Evolutionary conservation across 2,329 filamentous ascomycete species (phyloP).

Genomic region (Fusarium lyarnte): DNA sequence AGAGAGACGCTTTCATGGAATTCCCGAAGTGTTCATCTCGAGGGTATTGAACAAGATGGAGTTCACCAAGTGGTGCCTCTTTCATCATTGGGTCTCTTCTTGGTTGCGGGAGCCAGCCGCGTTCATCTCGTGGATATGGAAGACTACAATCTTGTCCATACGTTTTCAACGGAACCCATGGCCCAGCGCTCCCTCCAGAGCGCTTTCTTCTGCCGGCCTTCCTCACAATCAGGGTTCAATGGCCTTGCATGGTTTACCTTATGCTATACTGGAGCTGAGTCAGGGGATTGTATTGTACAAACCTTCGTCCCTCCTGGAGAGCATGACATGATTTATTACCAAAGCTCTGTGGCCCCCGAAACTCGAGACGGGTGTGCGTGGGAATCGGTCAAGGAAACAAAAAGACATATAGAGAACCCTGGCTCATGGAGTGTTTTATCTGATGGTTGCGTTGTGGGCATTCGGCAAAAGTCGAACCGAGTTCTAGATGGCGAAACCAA

Average conservation of each 20-base stretch:
- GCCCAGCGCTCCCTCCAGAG: conserved; percentile 68
- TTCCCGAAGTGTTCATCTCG: conserved; percentile 55
- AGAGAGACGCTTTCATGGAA: conserved; percentile 58
- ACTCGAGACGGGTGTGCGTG: conserved; percentile 60
- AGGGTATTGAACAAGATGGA: conserved; percentile 58
- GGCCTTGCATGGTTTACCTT: conserved; percentile 72
- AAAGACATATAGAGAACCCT: conserved; percentile 66
- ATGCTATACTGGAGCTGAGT: conserved; percentile 68
- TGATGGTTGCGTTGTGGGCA: conserved; percentile 69
- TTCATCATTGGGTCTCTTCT: conserved; percentile 66
- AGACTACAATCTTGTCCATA: conserved; percentile 62
- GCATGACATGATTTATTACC: conserved; percentile 66
- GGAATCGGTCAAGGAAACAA: conserved; percentile 61
- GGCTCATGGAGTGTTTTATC: conserved; percentile 72
- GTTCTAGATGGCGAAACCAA: conserved; percentile 13
- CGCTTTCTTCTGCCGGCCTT: conserved; percentile 57
- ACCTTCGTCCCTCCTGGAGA: conserved; percentile 67
- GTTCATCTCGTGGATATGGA: conserved; percentile 67
- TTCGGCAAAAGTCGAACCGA: conserved; percentile 58
- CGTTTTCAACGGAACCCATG: conserved; percentile 68
- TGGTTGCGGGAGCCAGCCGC: conserved; percentile 65
- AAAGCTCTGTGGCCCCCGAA: conserved; percentile 48
- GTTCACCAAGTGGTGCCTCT: conserved; percentile 66
- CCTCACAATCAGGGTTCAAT: conserved; percentile 62
- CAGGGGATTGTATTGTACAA: conserved; percentile 71